Evolutionary conservation across 139 green algal genomes (phyloP), one percentile per base, ranked within the genome.

Genomic region (Micractinium conductrix): DNA sequence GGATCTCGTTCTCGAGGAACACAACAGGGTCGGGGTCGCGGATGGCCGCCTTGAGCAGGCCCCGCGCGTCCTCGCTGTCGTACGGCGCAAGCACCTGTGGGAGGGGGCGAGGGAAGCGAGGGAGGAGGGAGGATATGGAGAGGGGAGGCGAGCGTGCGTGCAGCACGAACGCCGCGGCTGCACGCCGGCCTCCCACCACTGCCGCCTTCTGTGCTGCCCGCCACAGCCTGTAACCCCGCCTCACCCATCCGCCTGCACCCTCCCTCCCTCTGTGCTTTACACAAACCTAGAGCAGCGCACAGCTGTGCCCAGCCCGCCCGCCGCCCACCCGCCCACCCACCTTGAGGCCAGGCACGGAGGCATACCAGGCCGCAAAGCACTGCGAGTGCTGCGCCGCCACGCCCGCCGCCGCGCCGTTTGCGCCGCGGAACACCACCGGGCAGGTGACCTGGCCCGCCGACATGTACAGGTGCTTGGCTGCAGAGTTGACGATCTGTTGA

Each of bases 401-500:
- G 38, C 97, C 97, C 37, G 96, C 94, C 4, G 97, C 97, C 28
- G 97, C 97, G 42, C 97, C 97, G 88, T 99, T 99, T 16, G 97
- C 96, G 2, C 97, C 97, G 30, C 97, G 92, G 90, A 99, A 99
- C 10, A 99, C 97, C 60, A 99, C 98, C 9, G 97, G 96, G 45
- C 91, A 95, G 22, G 81, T 91, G 79, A 99, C 97, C 79, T 96
- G 87, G 6, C 97, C 97, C 8, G 96, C 96, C 55, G 95, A 99
- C 97, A 99, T 99, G 93, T 99, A 99, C 70, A 98, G 84, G 14
- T 95, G 98, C 93, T 99, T 99, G 40, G 97, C 97, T 7, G 97
- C 96, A 26, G 92, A 97, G 93, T 99, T 99, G 84, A 99, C 92
- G 80, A 99, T 98, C 74, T 99, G n/a, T n/a, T n/a, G n/a, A n/a